phyloP scores from a whole-genome alignment of 2,329 filamentous ascomycete genomes.

The Fusarium torulosum region DNA sequence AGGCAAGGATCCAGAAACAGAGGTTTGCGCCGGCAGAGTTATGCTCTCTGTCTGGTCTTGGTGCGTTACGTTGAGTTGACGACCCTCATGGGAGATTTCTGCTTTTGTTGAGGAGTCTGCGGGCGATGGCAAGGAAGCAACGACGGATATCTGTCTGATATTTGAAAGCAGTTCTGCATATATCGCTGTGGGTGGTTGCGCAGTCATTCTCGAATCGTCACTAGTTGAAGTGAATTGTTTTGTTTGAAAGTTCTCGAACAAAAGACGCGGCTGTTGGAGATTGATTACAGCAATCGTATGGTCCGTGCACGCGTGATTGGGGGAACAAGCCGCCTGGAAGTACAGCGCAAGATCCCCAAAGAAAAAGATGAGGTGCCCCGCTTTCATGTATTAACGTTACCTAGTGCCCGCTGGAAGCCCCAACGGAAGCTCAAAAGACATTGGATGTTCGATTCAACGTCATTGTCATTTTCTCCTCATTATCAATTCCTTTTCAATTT shows the following conservation, averaged over 20 bases:
- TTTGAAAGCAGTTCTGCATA: conserved; percentile 76
- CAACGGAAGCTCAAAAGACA: conserved; percentile 42
- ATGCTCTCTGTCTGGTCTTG: conserved; percentile 53
- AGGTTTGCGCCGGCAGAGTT: conserved; percentile 59
- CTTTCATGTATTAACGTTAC: conserved; percentile 35
- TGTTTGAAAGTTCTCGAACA: not conserved
- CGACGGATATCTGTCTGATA: conserved; percentile 73
- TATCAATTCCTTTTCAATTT: conserved; percentile 7
- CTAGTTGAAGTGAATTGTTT: not conserved
- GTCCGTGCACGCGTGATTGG: conserved; percentile 41
- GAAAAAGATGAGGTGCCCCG: conserved; percentile 42
- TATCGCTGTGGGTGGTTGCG: conserved; percentile 53
- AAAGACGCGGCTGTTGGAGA: conserved; percentile 24
- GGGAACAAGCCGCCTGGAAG: not conserved
- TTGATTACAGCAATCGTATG: conserved; percentile 24
- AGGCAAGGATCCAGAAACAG: conserved; percentile 54
- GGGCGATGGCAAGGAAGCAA: conserved; percentile 62
- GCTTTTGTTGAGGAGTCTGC: conserved; percentile 58
- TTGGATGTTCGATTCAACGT: conserved; percentile 33
- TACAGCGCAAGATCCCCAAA: conserved; percentile 26
- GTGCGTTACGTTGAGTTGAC: conserved; percentile 63
- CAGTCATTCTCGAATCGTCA: conserved; percentile 31
- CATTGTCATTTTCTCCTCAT: conserved; percentile 39
- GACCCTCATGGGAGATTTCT: conserved; percentile 60
- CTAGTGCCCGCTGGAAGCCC: conserved; percentile 44